Percentiles rank a stretch among this genome's conserved stretches.
Evolutionary conservation across 208 protist genomes (phyloP).

Genomic region (Leishmania tropica): DNA sequence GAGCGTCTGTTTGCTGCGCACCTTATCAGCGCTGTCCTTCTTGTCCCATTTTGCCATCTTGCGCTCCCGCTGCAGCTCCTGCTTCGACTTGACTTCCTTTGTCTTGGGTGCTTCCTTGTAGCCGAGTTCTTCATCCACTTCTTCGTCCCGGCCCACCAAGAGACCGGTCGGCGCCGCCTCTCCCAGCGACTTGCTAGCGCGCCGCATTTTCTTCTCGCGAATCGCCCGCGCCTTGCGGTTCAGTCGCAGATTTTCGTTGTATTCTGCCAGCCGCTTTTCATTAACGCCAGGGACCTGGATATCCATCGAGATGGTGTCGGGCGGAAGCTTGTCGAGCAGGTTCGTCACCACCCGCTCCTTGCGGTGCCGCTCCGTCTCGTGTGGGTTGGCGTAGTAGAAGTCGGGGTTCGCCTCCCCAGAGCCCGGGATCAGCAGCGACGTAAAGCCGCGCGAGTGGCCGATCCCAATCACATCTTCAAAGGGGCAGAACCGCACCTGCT

Average conservation of each 20-base stretch:
- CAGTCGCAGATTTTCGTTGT: conserved; percentile 83
- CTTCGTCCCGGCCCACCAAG: conserved; percentile 61
- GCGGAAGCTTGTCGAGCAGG: conserved; percentile 93
- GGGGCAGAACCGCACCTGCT: conserved; percentile 82
- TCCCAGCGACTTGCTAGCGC: conserved; percentile 56
- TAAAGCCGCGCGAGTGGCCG: conserved; percentile 89
- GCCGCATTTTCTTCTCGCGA: conserved; percentile 84
- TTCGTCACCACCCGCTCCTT: conserved; percentile 87
- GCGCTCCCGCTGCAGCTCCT: conserved; percentile 68
- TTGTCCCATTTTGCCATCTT: conserved; percentile 92
- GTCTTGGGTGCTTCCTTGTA: conserved; percentile 79
- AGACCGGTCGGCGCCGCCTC: conserved; percentile 25
- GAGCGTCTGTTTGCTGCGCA: conserved; percentile 88
- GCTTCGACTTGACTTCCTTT: conserved; percentile 68
- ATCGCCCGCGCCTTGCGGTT: conserved; percentile 83
- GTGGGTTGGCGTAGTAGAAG: conserved; percentile 94
- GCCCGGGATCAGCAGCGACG: conserved; percentile 87
- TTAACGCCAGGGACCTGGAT: conserved; percentile 87
- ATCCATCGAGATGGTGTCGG: conserved; percentile 92
- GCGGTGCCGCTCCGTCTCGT: conserved; percentile 91
- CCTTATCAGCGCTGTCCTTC: conserved; percentile 89
- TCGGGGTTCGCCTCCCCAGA: conserved; percentile 92
- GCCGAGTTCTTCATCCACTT: conserved; percentile 86
- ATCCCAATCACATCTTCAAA: conserved; percentile 93
- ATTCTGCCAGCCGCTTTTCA: conserved; percentile 74